These are phyloP conservation scores for Cercophora scortea DNA, from an alignment of 495 filamentous ascomycete genomes.

Conservation along the genomic window DNA sequence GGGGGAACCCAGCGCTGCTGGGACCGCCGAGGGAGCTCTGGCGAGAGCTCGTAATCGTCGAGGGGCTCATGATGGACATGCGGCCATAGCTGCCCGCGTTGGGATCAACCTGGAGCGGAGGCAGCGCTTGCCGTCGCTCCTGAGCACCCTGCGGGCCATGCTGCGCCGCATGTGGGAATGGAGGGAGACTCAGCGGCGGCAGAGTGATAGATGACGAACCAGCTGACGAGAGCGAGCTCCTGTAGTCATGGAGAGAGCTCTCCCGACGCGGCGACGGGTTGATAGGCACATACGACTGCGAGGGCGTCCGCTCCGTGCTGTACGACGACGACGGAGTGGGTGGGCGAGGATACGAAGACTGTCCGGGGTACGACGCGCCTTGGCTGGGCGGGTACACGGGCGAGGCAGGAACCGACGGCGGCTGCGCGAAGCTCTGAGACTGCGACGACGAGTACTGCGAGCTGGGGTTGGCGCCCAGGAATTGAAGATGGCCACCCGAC, in stretches of 20 bases:
- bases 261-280: slow-evolving; percentile 19
- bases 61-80: slow-evolving; percentile 8
- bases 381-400: slow-evolving; percentile 31
- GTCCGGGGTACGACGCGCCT: slow-evolving; percentile 8
- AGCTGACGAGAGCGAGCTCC: not conserved
- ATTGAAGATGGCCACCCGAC: slow-evolving; percentile 27
- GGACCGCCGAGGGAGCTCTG: slow-evolving; percentile 7
- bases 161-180: not conserved
- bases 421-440: slow-evolving; percentile 37
- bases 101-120: slow-evolving; percentile 13
- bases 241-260: slow-evolving; percentile 12
- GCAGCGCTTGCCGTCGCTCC: slow-evolving; percentile 4
- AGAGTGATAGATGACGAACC: not conserved
- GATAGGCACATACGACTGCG: slow-evolving; percentile 21
- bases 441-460: slow-evolving; percentile 22
- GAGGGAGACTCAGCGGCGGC: slow-evolving; percentile 7
- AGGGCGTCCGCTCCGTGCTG: slow-evolving; percentile 19
- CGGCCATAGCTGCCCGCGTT: not conserved
- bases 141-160: slow-evolving; percentile 1
- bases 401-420: slow-evolving; percentile 37
- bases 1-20: not conserved
- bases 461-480: slow-evolving; percentile 20
- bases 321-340: slow-evolving; percentile 30
- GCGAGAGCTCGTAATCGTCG: not conserved
- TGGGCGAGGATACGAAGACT: slow-evolving; percentile 29